These are phyloP conservation scores for Leishmania mexicana DNA, from an alignment of 208 protist species.

Conservation along the genomic window DNA sequence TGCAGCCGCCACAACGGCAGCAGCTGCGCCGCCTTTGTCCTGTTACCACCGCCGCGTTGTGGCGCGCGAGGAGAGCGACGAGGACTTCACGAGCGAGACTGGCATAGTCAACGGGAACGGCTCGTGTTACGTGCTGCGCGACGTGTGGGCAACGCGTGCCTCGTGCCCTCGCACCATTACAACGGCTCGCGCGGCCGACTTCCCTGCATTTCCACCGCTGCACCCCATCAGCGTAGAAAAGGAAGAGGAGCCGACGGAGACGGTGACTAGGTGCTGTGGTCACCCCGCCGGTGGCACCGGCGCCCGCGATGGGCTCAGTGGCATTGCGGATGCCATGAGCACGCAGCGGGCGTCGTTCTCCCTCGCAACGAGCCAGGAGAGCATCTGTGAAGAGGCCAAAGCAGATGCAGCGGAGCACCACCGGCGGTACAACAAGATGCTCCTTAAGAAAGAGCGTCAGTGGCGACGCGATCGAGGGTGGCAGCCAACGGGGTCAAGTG, in stretches of 20 bases:
- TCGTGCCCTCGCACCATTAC: constrained; percentile 20
- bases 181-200: constrained; percentile 2
- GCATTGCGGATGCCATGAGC: background rate
- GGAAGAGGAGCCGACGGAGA: background rate
- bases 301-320: background rate
- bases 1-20: background rate
- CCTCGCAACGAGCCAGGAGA: background rate
- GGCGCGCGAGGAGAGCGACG: background rate
- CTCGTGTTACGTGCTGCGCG: constrained; percentile 7
- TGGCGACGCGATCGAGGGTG: constrained; percentile 21
- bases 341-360: too few species aligned
- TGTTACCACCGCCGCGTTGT: background rate
- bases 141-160: constrained; percentile 28
- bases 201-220: constrained; percentile 25
- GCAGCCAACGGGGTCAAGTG: constrained; percentile 1
- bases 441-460: constrained; percentile 50
- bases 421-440: constrained; percentile 62
- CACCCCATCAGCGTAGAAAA: constrained; percentile 26
- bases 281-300: background rate
- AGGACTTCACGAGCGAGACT: background rate
- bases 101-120: background rate
- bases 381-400: too few species aligned
- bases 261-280: background rate
- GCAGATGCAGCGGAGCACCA: background rate
- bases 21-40: too few species aligned